Evolutionary conservation across 2,329 filamentous ascomycete genomes (phyloP), one percentile per base, ranked within the genome.

Genomic region (Aspergillus pseudoglaucus): DNA sequence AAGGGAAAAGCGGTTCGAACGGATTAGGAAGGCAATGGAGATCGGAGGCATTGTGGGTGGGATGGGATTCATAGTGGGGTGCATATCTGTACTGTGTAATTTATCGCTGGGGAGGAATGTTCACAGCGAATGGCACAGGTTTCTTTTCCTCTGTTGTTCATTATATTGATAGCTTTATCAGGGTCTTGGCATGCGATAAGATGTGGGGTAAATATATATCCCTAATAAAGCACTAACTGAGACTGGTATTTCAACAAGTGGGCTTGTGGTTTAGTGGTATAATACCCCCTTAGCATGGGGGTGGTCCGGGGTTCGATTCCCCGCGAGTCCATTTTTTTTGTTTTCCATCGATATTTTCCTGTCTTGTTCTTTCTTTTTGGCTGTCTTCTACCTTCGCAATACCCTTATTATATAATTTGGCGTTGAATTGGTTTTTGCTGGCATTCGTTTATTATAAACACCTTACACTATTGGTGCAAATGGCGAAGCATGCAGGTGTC

Each of bases 251-350:
- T 37, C 33, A 39, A 22, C 15, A 20, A 39, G 5, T 39, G 59
- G 59, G 59, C 59, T 61, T 62, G 66, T 71, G 68, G 69, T 72
- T 71, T 71, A 71, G 69, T 71, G 69, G 69, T 72, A 72, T 71
- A 69, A 71, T 71, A 66, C 66, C 60, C 67, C 66, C 68, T 71
- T 71, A 71, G 69, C 66, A 71, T 73, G 69, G 68, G 69, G 63
- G 70, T 65, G 70, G 70, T 72, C 69, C 66, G 64, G 68, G 68
- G 69, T 72, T 72, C 68, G 69, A 73, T 73, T 73, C 70, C 70
- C 70, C 64, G 69, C 68, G 64, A 69, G 69, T 73, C 71, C 70
- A 73, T 55, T 51, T 54, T 59, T 55, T 59, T 44, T 30, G 15
- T 18, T 30, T 5, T 30, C 12, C 1, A 12, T 10, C 25, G 5